These are phyloP conservation scores for Ophiostoma himal-ulmi DNA, from an alignment of 2,329 filamentous ascomycete genomes.

Conservation along the genomic window DNA sequence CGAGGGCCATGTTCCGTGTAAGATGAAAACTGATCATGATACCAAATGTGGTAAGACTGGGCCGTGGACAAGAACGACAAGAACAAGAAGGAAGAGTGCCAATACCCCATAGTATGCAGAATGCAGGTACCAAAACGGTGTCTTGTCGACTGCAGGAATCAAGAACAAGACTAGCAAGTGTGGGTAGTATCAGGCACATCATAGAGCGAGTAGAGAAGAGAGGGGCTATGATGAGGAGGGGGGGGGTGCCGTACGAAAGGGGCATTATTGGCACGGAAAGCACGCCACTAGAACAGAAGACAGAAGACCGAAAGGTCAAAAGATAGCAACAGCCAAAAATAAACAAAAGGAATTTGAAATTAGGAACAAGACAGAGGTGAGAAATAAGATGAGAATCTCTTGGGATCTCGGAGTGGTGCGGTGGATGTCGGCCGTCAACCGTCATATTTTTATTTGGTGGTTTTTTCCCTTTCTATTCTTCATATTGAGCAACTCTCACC, in stretches of 20 bases:
- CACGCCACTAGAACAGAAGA: neutral
- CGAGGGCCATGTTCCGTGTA: conserved; percentile 2
- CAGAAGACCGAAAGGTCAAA: neutral
- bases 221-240: neutral
- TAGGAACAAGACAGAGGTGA: neutral
- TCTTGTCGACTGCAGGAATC: neutral
- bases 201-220: neutral
- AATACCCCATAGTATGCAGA: conserved; percentile 10
- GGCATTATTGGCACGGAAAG: neutral
- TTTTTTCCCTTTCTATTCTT: too few relatives aligned
- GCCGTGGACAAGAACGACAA: neutral
- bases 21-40: conserved; percentile 18
- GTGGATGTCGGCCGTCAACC: too few relatives aligned
- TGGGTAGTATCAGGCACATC: conserved; percentile 19
- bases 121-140: conserved; percentile 11
- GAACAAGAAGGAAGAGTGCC: neutral
- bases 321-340: neutral
- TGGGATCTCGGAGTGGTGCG: too few relatives aligned
- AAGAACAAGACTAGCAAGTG: conserved; percentile 21
- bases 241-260: neutral
- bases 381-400: neutral
- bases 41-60: conserved; percentile 14
- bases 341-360: neutral
- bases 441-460: too few relatives aligned
- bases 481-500: too few relatives aligned